phyloP scores from a whole-genome alignment of 1,284 basidiomycete species.

The Psilocybe mexicana region DNA sequence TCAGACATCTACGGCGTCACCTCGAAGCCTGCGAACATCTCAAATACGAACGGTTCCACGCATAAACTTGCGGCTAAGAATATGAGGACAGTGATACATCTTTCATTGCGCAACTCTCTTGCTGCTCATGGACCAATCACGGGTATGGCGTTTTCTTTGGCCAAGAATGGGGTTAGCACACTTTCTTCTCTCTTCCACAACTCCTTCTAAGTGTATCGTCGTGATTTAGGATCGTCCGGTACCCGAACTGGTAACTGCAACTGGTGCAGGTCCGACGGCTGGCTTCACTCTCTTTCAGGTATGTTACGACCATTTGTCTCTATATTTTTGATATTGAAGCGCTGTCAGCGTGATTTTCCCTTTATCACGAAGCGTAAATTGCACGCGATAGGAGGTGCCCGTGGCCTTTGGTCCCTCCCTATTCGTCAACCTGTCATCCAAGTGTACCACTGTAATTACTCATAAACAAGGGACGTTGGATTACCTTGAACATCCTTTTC shows the following conservation, averaged over 20 bases:
- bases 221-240: constrained; percentile 64
- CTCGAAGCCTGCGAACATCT: constrained; percentile 41
- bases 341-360: constrained; percentile 72
- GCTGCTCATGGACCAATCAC: constrained; percentile 81
- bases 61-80: constrained; percentile 40
- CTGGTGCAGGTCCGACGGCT: constrained; percentile 72
- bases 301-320: constrained; percentile 17
- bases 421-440: constrained; percentile 59
- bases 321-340: not conserved
- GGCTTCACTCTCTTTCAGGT: constrained; percentile 92
- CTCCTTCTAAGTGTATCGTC: not conserved
- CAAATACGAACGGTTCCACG: constrained; percentile 34
- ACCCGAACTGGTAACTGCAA: constrained; percentile 85
- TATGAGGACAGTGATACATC: constrained; percentile 61
- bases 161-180: constrained; percentile 64
- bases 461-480: too few species aligned
- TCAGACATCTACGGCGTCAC: constrained; percentile 69
- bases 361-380: constrained; percentile 75
- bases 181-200: not conserved
- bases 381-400: constrained; percentile 77
- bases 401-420: constrained; percentile 83
- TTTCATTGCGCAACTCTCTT: constrained; percentile 73
- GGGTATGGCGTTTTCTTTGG: constrained; percentile 75
- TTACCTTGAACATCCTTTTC: too few species aligned
- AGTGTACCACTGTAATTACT: too few species aligned